Conservation (phyloP, 1,139 yeast species). For the Protomyces inundatus region DNA sequence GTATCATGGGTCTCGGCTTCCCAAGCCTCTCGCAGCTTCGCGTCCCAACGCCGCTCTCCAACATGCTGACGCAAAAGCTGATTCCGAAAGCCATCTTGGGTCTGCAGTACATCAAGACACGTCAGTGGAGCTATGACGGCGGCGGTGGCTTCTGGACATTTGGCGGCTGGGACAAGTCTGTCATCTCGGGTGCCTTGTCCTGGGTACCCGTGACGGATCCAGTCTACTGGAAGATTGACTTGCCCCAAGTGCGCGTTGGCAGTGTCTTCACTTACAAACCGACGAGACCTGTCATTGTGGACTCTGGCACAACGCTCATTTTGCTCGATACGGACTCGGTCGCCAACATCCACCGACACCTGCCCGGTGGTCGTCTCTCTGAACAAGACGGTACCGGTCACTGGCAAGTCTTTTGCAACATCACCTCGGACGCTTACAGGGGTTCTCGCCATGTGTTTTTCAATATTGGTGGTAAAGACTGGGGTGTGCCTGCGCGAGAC, state of each 20-base stretch:
- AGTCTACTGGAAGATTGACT: constrained; percentile 98
- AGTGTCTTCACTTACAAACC: constrained; percentile 82
- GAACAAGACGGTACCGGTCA: background rate
- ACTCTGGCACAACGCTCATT: constrained; percentile 94
- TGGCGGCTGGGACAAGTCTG: constrained; percentile 80
- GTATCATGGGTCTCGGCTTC: constrained; percentile 26
- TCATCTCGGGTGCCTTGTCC: constrained; percentile 72
- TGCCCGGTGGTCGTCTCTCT: constrained; percentile 23
- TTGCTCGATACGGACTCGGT: constrained; percentile 6
- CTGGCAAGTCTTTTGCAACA: constrained; percentile 17
- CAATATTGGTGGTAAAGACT: constrained; percentile 14
- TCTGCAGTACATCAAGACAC: constrained; percentile 15
- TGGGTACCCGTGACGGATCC: constrained; percentile 97
- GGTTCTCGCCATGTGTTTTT: constrained; percentile 20
- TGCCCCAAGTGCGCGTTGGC: constrained; percentile 85
- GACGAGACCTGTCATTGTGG: constrained; percentile 88
- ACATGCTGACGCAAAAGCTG: constrained; percentile 10
- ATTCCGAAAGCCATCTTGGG: constrained; percentile 10
- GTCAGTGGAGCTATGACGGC: constrained; percentile 12
- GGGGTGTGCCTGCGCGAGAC: constrained; percentile 23
- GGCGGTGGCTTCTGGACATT: constrained; percentile 85
- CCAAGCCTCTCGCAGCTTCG: background rate
- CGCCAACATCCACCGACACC: constrained; percentile 7
- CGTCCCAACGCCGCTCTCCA: constrained; percentile 7
- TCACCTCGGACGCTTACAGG: background rate